A percentile compares a stretch with the other conserved stretches of the same genome.
Evolutionary conservation across 768 basidiomycete genomes (phyloP).

Genomic region (Gloeophyllum trabeum): DNA sequence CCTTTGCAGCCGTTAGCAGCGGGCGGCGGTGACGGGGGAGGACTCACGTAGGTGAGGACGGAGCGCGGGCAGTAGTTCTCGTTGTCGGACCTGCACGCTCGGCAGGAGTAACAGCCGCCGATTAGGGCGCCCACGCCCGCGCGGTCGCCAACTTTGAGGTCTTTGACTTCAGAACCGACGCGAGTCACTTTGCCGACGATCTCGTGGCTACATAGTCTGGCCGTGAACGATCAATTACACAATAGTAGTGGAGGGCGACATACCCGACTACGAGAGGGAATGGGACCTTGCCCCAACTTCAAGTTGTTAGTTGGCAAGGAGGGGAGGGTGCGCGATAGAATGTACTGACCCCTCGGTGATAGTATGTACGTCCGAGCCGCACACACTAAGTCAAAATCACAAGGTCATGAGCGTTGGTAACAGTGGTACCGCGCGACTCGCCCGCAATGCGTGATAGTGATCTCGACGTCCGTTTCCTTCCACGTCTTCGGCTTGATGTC

Average conservation of each 20-base stretch:
- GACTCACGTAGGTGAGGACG: constrained; percentile 26
- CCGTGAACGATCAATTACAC: constrained; percentile 21
- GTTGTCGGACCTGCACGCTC: constrained; percentile 34
- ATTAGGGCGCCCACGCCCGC: constrained; percentile 45
- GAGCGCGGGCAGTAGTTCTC: constrained; percentile 45
- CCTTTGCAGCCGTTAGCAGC: neutral
- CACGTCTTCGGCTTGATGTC: constrained; percentile 41
- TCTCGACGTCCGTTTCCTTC: constrained; percentile 44
- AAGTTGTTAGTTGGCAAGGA: neutral
- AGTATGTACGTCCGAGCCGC: constrained; percentile 42
- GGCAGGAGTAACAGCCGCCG: constrained; percentile 37
- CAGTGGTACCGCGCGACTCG: neutral
- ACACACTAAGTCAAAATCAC: constrained; percentile 23
- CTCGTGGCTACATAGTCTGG: constrained; percentile 34
- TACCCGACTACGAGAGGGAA: constrained; percentile 16
- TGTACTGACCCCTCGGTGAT: constrained; percentile 27
- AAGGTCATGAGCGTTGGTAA: neutral
- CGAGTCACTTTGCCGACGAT: constrained; percentile 40
- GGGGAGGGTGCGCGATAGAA: neutral
- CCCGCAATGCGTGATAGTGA: constrained; percentile 35
- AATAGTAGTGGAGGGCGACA: no score
- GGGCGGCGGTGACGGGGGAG: neutral
- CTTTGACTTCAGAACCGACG: constrained; percentile 42
- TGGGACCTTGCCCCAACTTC: constrained; percentile 18
- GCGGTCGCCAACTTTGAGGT: constrained; percentile 44